Conservation (phyloP, 169 alveolate species). For the Fabrea salina region DNA sequence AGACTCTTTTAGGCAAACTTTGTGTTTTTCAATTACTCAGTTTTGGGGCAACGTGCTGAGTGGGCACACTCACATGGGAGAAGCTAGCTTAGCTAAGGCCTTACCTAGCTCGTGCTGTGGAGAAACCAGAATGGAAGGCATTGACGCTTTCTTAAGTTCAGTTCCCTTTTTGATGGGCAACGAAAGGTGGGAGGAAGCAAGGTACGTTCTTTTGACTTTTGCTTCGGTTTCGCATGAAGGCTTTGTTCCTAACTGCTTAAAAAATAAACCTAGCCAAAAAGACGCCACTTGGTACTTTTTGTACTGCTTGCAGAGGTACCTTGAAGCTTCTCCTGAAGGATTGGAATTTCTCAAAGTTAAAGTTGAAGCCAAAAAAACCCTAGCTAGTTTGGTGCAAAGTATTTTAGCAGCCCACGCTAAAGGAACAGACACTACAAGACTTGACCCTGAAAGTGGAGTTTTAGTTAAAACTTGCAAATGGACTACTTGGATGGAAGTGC, state of each 20-base stretch:
- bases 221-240: background rate
- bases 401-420: no score
- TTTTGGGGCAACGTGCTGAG: background rate
- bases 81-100: background rate
- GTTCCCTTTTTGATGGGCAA: background rate
- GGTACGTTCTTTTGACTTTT: background rate
- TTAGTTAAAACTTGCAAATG: no score
- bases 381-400: background rate
- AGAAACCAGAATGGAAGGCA: background rate
- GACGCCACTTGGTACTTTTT: background rate
- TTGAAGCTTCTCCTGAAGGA: background rate
- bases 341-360: background rate
- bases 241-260: background rate
- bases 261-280: background rate
- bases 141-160: background rate
- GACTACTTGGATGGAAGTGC: no score
- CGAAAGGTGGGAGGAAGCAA: background rate
- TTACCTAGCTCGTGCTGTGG: background rate
- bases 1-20: no score
- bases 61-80: background rate
- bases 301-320: background rate
- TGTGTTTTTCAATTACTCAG: no score
- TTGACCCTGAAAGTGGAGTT: no score
- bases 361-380: background rate
- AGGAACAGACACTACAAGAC: no score